Percentiles rank a stretch among this genome's conserved stretches.
Evolutionary conservation across 805 yeast species (phyloP).

Genomic region (Kluyveromyces dobzhanskii): DNA sequence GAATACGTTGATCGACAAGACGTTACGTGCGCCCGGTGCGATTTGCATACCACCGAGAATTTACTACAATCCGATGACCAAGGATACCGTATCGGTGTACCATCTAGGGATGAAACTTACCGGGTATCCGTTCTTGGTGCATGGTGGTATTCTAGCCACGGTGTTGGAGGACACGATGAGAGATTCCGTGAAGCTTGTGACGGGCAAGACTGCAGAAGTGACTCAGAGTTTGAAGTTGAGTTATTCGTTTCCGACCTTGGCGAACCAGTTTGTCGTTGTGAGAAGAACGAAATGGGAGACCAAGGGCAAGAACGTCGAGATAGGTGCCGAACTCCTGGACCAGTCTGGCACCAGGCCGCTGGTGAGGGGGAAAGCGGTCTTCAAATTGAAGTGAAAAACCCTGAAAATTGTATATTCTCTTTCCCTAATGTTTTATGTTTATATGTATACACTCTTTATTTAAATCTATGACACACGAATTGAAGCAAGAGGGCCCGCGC

Average conservation of each 20-base stretch:
- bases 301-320: conserved; percentile 26
- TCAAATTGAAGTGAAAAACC: conserved; percentile 33
- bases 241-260: conserved; percentile 67
- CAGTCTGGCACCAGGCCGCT: conserved; percentile 42
- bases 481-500: too few relatives aligned
- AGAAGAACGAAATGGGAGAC: conserved; percentile 38
- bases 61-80: conserved; percentile 46
- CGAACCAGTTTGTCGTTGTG: conserved; percentile 67
- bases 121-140: conserved; percentile 82
- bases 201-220: conserved; percentile 22
- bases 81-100: conserved; percentile 56
- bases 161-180: conserved; percentile 69
- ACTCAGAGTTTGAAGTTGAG: conserved; percentile 36
- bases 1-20: conserved; percentile 38
- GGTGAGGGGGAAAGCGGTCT: conserved; percentile 48
- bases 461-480: background rate
- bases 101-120: conserved; percentile 73
- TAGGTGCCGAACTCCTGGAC: conserved; percentile 43
- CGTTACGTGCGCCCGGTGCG: conserved; percentile 69
- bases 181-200: conserved; percentile 37
- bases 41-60: conserved; percentile 66
- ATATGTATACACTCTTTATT: too few relatives aligned
- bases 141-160: conserved; percentile 83
- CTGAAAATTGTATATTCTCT: conserved; percentile 24
- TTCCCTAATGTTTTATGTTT: too few relatives aligned